These are phyloP conservation scores for Magnusiomyces paraingens DNA, from an alignment of 1,139 yeast species.

Conservation along the genomic window DNA sequence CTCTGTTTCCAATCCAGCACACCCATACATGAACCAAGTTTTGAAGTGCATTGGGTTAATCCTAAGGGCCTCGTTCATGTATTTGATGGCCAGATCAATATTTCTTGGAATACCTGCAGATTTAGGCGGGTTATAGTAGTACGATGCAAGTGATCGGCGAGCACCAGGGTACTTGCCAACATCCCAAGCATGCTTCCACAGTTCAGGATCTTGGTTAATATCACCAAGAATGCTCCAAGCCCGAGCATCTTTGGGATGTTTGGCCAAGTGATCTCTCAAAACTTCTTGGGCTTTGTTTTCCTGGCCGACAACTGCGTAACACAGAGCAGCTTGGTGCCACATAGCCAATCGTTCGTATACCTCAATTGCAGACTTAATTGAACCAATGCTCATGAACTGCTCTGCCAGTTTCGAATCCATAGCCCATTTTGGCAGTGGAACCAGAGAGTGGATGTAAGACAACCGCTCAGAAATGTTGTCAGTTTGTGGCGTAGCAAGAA, in stretches of 20 bases:
- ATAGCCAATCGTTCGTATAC: constrained; percentile 76
- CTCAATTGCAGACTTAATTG: constrained; percentile 79
- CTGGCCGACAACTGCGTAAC: constrained; percentile 82
- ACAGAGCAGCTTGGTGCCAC: constrained; percentile 80
- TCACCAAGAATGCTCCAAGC: constrained; percentile 85
- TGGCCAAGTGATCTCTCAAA: constrained; percentile 47
- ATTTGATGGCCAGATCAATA: constrained; percentile 50
- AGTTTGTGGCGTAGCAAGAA: constrained; percentile 43
- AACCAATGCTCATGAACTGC: constrained; percentile 80
- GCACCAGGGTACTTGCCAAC: constrained; percentile 79
- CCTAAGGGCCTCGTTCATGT: constrained; percentile 67
- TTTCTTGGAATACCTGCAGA: constrained; percentile 48
- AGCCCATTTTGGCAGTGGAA: constrained; percentile 79
- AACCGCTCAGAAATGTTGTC: constrained; percentile 44
- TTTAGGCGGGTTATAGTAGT: constrained; percentile 60
- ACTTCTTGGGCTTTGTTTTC: constrained; percentile 60
- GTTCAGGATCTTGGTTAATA: constrained; percentile 62
- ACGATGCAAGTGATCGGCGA: constrained; percentile 73
- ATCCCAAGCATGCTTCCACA: constrained; percentile 88
- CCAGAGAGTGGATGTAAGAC: constrained; percentile 65
- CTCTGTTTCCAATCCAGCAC: constrained; percentile 71
- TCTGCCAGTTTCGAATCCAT: constrained; percentile 82
- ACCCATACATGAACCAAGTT: constrained; percentile 92
- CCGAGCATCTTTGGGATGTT: constrained; percentile 71
- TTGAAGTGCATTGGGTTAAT: constrained; percentile 73